Evolutionary conservation across 176 grass and related monocot genomes (phyloP).

Genomic region (Lolium rigidum): DNA sequence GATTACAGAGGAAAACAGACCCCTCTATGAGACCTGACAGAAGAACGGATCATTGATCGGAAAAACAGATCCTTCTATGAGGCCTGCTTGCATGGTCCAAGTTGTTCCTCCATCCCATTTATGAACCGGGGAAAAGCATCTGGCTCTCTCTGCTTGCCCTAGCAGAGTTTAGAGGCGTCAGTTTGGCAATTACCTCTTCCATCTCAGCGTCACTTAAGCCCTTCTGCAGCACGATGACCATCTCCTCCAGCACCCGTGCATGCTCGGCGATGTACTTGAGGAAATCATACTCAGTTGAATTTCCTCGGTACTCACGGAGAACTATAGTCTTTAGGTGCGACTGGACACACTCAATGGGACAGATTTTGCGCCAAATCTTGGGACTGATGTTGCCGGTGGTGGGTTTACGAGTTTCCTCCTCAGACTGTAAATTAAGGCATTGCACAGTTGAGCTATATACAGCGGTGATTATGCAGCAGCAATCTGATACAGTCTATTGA

Average conservation of each 20-base stretch:
- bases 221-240: not conserved
- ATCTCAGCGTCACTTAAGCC: not conserved
- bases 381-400: not conserved
- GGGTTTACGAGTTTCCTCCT: not conserved
- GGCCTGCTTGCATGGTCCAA: not conserved
- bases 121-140: not conserved
- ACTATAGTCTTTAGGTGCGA: not conserved
- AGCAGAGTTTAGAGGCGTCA: not conserved
- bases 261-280: not conserved
- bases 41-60: not conserved
- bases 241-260: not conserved
- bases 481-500: not conserved
- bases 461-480: not conserved
- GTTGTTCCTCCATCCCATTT: not conserved
- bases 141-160: not conserved
- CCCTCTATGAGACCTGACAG: not conserved
- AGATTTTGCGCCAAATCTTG: not conserved
- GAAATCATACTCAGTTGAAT: not conserved
- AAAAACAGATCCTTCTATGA: not conserved
- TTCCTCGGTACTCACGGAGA: not conserved
- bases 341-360: slow-evolving; percentile 9
- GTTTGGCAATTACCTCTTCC: not conserved
- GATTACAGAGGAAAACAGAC: no score
- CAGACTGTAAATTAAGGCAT: not conserved
- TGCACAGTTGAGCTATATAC: not conserved